Evolutionary conservation across 129 eudicot species (phyloP).

Genomic region (Flaveria bidentis): DNA sequence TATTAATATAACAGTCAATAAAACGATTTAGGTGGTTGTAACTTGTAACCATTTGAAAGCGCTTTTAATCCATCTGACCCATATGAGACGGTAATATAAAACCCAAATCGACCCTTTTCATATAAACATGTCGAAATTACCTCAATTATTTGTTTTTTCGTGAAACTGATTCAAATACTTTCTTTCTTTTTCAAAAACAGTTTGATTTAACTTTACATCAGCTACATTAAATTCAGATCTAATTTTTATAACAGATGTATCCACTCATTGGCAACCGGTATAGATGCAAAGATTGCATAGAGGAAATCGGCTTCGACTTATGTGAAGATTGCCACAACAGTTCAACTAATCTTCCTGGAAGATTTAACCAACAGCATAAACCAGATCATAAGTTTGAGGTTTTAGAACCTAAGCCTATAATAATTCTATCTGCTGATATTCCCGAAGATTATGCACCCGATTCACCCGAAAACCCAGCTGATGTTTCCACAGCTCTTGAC

Average conservation of each 20-base stretch:
- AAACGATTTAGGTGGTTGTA: background rate
- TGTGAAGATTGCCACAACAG: slow-evolving; percentile 51
- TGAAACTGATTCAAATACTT: background rate
- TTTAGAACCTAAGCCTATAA: background rate
- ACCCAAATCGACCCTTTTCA: background rate
- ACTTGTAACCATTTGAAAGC: background rate
- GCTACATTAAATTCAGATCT: background rate
- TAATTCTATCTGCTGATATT: background rate
- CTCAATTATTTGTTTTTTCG: background rate
- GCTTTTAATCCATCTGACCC: background rate
- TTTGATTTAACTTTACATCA: background rate
- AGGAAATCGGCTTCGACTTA: slow-evolving; percentile 55
- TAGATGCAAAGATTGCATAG: slow-evolving; percentile 55
- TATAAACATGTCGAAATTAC: background rate
- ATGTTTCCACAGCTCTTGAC: slow-evolving; percentile 6
- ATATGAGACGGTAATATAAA: background rate
- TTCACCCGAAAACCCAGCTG: slow-evolving; percentile 8
- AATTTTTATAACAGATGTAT: slow-evolving; percentile 37
- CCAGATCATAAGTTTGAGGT: slow-evolving; percentile 51
- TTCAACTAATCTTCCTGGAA: slow-evolving; percentile 59
- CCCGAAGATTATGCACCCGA: slow-evolving; percentile 11
- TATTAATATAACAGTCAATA: background rate
- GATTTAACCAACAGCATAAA: slow-evolving; percentile 68
- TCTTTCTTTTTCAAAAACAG: background rate
- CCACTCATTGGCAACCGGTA: slow-evolving; percentile 58